Base-by-base conservation (phyloP, 2,329 filamentous ascomycete species). In the Talaromyces amestolkiae region DNA sequence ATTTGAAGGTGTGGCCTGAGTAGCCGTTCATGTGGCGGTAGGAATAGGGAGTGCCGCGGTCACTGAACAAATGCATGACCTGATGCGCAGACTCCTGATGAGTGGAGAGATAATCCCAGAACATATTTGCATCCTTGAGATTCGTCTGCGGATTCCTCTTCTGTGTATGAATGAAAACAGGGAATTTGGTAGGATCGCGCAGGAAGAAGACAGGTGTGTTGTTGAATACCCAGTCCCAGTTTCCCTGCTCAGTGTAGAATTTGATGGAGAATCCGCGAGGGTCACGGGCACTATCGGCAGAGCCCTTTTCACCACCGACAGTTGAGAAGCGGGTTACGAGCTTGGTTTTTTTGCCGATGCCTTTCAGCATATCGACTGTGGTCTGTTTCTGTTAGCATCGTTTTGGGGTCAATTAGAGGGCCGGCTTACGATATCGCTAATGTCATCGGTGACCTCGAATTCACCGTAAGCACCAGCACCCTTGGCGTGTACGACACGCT, bases 171-270 rank as follows among this genome's bases (percentile, higher is more conserved):
- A 91, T 91, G 72, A 91, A 89, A 72, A 88, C 80, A 27, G 89
- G 89, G 73, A 91, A 91, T 76, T 92, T 91, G 68, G 87, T 84
- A 0, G 89, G 87, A 68, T 92, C 89, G 62, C 89, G 82, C n/a
- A 91, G 73, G 77, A 92, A 92, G 82, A 92, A 92, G 2, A 91
- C 86, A 0, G 89, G 89, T 0, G 88, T 91, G 74, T 91, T 91
- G 80, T 91, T 91, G 67, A 85, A 86, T 17, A 91, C 89, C 75
- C 88, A 82, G 72, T 91, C 89, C 84, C 86, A 90, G 70, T 91
- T 91, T n/a, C 89, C 89, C 70, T 91, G 86, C 19, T 89, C 86
- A 0, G 89, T 91, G 43, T 88, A 84, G 78, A 92, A 89, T 78
- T 92, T 92, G 68, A 91, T 82, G 1, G 88, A 84, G 71, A 92